A percentile compares a stretch with the other conserved stretches of the same genome.
Evolutionary conservation across 805 yeast species (phyloP).

Genomic region (Starmerella kuoi): DNA sequence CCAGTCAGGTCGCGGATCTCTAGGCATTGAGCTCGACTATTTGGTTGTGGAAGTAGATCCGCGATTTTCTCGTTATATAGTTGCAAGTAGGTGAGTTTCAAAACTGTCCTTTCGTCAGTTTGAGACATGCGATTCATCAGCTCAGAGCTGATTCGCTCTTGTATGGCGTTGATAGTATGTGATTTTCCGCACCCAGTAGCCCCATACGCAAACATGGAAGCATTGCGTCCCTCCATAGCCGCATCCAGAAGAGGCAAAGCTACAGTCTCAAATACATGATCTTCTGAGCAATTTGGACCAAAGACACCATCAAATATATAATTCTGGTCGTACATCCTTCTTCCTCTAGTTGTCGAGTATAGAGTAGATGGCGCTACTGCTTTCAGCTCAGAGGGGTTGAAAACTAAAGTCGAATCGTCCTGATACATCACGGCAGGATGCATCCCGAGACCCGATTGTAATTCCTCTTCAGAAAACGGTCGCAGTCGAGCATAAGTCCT

Average conservation of each 20-base stretch:
- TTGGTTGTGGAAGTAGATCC: slow-evolving; percentile 44
- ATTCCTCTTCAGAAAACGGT: not conserved
- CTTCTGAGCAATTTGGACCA: slow-evolving; percentile 52
- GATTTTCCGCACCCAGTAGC: slow-evolving; percentile 98
- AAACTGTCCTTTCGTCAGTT: not conserved
- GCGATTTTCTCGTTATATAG: slow-evolving; percentile 83
- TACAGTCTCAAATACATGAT: slow-evolving; percentile 53
- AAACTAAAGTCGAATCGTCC: slow-evolving; percentile 73
- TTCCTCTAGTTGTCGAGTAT: slow-evolving; percentile 4
- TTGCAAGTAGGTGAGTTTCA: slow-evolving; percentile 46
- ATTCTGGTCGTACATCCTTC: slow-evolving; percentile 9
- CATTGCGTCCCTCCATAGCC: slow-evolving; percentile 72
- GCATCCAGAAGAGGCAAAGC: slow-evolving; percentile 56
- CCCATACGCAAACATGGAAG: slow-evolving; percentile 91
- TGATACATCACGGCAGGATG: slow-evolving; percentile 51
- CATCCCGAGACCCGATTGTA: not conserved
- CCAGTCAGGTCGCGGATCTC: slow-evolving; percentile 44
- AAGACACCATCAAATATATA: slow-evolving; percentile 75
- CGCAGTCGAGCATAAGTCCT: not conserved
- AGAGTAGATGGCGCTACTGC: slow-evolving; percentile 16
- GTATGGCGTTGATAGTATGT: slow-evolving; percentile 75
- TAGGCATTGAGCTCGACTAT: slow-evolving; percentile 17
- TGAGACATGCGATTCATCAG: slow-evolving; percentile 35
- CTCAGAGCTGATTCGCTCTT: slow-evolving; percentile 66
- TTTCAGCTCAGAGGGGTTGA: slow-evolving; percentile 54